Percentiles rank a stretch among this genome's conserved stretches.
phyloP scores from a whole-genome alignment of 495 filamentous ascomycete species.

The Annulohypoxylon stygium region DNA sequence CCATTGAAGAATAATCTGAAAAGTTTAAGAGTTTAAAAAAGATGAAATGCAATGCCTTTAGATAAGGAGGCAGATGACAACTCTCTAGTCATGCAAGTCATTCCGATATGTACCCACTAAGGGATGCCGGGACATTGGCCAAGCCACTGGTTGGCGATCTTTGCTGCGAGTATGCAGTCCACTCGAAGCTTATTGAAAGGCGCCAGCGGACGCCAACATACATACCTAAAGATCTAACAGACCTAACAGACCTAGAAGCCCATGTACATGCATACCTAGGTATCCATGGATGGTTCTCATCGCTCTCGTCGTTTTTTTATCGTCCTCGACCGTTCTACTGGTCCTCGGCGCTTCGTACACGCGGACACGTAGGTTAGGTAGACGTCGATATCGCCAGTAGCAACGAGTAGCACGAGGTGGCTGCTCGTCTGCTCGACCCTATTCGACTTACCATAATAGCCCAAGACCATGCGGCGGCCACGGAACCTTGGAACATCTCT shows the following conservation, averaged over 20 bases:
- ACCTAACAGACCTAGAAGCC: background rate
- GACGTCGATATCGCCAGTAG: constrained; percentile 18
- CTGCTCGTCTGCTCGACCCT: background rate
- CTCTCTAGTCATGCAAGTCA: constrained; percentile 40
- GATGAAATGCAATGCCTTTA: background rate
- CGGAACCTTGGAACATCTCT: constrained; percentile 3
- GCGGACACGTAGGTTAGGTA: constrained; percentile 14
- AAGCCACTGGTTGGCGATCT: constrained; percentile 42
- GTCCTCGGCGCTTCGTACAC: constrained; percentile 15
- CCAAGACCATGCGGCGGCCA: background rate
- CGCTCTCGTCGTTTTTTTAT: background rate
- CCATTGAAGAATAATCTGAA: background rate
- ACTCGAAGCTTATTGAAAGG: constrained; percentile 32
- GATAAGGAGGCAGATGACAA: background rate
- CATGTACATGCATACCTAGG: constrained; percentile 10
- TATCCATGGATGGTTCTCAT: background rate
- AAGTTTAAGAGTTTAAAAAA: background rate
- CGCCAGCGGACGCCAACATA: constrained; percentile 14
- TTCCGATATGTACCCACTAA: constrained; percentile 35
- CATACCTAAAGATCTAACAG: background rate
- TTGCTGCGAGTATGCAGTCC: constrained; percentile 37
- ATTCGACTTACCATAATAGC: background rate
- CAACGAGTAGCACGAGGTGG: constrained; percentile 36
- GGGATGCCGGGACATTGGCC: constrained; percentile 14
- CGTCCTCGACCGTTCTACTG: background rate